A percentile compares a stretch with the other conserved stretches of the same genome.
Evolutionary conservation across 371 early-diverging fungal genomes (phyloP).

Genomic region (Zychaea mexicana): DNA sequence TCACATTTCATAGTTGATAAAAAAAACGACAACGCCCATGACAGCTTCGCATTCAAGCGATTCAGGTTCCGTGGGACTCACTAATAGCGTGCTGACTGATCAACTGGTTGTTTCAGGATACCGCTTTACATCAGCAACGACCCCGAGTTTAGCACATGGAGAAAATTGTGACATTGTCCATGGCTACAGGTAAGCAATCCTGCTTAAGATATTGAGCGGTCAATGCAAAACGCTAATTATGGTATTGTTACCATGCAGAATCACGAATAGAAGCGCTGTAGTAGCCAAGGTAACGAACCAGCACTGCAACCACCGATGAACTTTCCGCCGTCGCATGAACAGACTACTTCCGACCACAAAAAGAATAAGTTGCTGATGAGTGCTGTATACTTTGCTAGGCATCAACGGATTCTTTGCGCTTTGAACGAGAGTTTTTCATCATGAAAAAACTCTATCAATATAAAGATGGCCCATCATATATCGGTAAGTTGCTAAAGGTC

Average conservation of each 20-base stretch:
- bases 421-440: slow-evolving; percentile 47
- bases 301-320: no score
- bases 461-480: slow-evolving; percentile 29
- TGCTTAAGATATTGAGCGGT: no score
- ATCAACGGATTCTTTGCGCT: slow-evolving; percentile 33
- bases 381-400: background rate
- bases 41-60: background rate
- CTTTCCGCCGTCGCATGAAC: no score
- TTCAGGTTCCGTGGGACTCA: background rate
- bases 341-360: no score
- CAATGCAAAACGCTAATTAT: no score
- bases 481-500: slow-evolving; percentile 26
- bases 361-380: background rate
- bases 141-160: slow-evolving; percentile 38
- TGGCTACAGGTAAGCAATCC: slow-evolving; percentile 33
- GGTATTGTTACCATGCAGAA: no score
- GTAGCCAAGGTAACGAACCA: slow-evolving; percentile 31
- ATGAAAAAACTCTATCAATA: slow-evolving; percentile 43
- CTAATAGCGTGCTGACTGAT: background rate
- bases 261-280: slow-evolving; percentile 38
- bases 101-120: slow-evolving; percentile 42
- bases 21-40: no score
- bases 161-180: slow-evolving; percentile 41
- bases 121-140: slow-evolving; percentile 37
- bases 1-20: background rate